Base-by-base conservation (phyloP, 1,284 basidiomycete genomes). In the Kwoniella shivajii region DNA sequence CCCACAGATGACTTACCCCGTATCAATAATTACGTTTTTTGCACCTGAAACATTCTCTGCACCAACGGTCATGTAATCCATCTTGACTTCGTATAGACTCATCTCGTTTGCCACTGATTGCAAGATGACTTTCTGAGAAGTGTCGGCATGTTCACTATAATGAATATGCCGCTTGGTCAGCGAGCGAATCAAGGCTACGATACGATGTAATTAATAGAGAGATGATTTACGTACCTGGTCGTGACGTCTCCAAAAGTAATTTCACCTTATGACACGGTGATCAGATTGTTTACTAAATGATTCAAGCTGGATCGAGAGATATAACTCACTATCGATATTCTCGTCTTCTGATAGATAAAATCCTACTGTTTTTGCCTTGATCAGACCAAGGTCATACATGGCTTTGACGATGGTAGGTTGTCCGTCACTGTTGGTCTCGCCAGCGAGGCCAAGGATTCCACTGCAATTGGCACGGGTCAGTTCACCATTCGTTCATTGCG, bases 221-320 rank as follows among this genome's bases (percentile, higher is more conserved):
- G 29, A 33, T 20, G n/a, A 31, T 5, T 0, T 6, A 14, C 54
- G 42, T 22, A 44, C 54, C 54, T 55, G 22, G 46, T 55, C 20
- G 45, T 43, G 6, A 49, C 39, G 24, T 48, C 47, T 18, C 54
- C 54, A 38, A 55, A 55, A 11, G 54, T 55, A 18, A 55, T 50
- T 18, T 55, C 54, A 37, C 54, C 54, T 55, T n/a, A 36, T 36
- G 10, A 36, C 33, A 9, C 33, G 9, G 33, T n/a, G 33, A 9
- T 36, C 16, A 39, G 37, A 16, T 39, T n/a, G n/a, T 6, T 20
- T 16, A n/a, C 6, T 39, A 16, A 6, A 33, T 26, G 18, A 3
- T 5, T 31, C 9, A 20, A 34, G 4, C n/a, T 16, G 7, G 20
- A 38, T 24, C 10, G n/a, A 36, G 10, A 9, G 18, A 22, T 10